Percentiles rank a stretch among this genome's conserved stretches.
phyloP scores from a whole-genome alignment of 495 filamentous ascomycete species.

The Pseudomonodictys pantanalensis region DNA sequence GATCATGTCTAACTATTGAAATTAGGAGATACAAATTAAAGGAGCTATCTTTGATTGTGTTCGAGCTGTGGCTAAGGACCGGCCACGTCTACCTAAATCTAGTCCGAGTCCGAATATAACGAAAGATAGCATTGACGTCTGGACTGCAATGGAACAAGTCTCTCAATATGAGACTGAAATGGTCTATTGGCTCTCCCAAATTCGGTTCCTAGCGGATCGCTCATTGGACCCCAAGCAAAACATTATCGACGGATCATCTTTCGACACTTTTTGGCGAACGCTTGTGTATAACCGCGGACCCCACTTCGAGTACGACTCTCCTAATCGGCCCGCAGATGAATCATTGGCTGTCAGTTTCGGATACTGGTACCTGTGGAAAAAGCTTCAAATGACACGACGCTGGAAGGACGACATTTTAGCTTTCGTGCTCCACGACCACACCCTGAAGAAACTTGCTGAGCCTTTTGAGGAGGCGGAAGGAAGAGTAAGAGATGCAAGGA shows the following conservation, averaged over 20 bases:
- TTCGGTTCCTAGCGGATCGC: background rate
- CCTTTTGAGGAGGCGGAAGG: background rate
- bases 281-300: background rate
- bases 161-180: background rate
- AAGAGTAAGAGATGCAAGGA: background rate
- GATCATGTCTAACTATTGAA: background rate
- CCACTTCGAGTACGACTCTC: background rate
- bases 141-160: background rate
- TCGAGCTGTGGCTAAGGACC: background rate
- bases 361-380: background rate
- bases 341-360: background rate
- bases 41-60: background rate
- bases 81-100: background rate
- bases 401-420: background rate
- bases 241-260: background rate
- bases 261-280: background rate
- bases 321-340: background rate
- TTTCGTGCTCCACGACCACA: background rate
- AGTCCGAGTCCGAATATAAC: background rate
- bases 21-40: background rate
- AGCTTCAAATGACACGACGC: background rate
- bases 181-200: background rate
- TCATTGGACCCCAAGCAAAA: background rate
- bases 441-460: background rate
- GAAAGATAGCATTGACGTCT: background rate